Percentiles rank a stretch among this genome's conserved stretches.
phyloP scores from a whole-genome alignment of 1,284 basidiomycete species.

The Chalciporus sp. region DNA sequence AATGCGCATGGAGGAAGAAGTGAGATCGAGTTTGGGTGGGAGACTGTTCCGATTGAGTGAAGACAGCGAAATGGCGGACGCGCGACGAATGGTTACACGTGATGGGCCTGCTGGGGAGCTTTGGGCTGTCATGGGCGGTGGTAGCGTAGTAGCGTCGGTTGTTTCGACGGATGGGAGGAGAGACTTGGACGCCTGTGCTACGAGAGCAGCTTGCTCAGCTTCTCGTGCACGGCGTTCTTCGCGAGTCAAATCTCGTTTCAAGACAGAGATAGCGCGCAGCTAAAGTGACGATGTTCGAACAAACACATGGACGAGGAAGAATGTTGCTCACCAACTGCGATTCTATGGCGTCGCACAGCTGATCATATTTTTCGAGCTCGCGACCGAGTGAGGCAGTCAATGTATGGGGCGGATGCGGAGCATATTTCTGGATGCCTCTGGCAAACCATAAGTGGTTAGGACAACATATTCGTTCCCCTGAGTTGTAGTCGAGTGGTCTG shows the following conservation, averaged over 20 bases:
- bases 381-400: conserved; percentile 64
- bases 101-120: conserved; percentile 32
- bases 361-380: conserved; percentile 76
- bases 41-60: conserved; percentile 70
- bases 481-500: conserved; percentile 2
- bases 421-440: conserved; percentile 59
- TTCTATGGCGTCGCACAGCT: conserved; percentile 74
- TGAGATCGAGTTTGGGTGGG: conserved; percentile 74
- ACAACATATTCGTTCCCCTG: not conserved
- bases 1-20: conserved; percentile 62
- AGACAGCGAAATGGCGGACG: conserved; percentile 74
- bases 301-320: not conserved
- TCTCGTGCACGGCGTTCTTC: conserved; percentile 59
- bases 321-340: conserved; percentile 58
- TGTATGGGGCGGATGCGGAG: conserved; percentile 63
- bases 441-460: not conserved
- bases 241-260: conserved; percentile 65
- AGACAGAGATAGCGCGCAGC: conserved; percentile 68
- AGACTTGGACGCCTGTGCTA: conserved; percentile 32
- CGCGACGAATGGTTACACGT: conserved; percentile 48
- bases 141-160: conserved; percentile 19
- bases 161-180: conserved; percentile 36
- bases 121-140: conserved; percentile 23
- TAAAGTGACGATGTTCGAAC: conserved; percentile 29
- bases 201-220: conserved; percentile 45